Conservation (phyloP, 495 filamentous ascomycete species). For the Aspergillus ellipticus region DNA sequence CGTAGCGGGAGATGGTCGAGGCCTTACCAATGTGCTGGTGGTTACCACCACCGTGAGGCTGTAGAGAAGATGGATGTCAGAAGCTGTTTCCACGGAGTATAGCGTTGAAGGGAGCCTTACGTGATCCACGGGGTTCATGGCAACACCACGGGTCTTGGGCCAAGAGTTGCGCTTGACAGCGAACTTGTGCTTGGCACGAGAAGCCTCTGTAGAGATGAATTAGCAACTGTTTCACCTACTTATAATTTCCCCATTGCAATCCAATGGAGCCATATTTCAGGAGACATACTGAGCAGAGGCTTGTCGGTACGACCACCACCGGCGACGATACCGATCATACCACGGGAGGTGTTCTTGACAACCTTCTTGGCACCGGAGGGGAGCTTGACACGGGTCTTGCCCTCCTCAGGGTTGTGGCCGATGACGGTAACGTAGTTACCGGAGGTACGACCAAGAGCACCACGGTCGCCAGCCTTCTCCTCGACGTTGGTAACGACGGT, state of each 20-base stretch:
- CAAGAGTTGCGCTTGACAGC: slow-evolving; percentile 99
- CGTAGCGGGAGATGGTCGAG: slow-evolving; percentile 97
- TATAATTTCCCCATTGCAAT: background rate
- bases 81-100: background rate
- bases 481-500: slow-evolving; percentile 98
- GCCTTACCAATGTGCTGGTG: slow-evolving; percentile 99
- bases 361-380: slow-evolving; percentile 99
- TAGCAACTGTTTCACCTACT: slow-evolving; percentile 9
- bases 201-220: slow-evolving; percentile 58
- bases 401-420: slow-evolving; percentile 97
- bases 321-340: slow-evolving; percentile 99
- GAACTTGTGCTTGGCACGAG: slow-evolving; percentile 98
- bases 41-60: slow-evolving; percentile 99
- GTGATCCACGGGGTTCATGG: slow-evolving; percentile 99
- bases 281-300: slow-evolving; percentile 69
- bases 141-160: slow-evolving; percentile 99
- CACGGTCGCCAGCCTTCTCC: slow-evolving; percentile 97
- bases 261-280: background rate
- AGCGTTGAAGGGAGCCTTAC: slow-evolving; percentile 40
- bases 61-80: slow-evolving; percentile 31
- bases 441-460: slow-evolving; percentile 89
- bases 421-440: slow-evolving; percentile 99
- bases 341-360: slow-evolving; percentile 80
- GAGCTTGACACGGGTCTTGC: slow-evolving; percentile 99
- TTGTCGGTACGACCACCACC: slow-evolving; percentile 99